Base-by-base conservation (phyloP, 2,329 filamentous ascomycete genomes). In the Pseudopyrenochaeta lycopersici region DNA sequence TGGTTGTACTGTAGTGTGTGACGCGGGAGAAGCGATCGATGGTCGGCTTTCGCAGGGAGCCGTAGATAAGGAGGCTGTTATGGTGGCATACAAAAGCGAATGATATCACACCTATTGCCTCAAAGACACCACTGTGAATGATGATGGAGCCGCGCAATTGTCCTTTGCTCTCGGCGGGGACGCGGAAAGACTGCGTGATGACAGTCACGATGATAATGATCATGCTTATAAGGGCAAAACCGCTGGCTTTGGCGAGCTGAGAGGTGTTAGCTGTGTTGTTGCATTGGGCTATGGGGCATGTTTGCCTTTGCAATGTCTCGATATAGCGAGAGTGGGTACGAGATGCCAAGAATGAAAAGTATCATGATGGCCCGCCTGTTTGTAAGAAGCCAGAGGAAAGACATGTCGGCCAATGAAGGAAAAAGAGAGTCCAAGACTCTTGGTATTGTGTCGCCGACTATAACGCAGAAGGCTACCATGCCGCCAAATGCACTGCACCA, bases 391-490 rank as follows among this genome's bases (percentile, higher is more conserved):
- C 92, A 91, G 15, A 98, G 76, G 18, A 97, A 90, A 0, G 91
- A 87, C 73, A 90, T 87, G 27, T 87, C 81, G 33, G 80, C 78
- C 54, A 98, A 73, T 2, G 85, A 85, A 0, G 95, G 93, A 80
- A 94, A 97, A 4, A 97, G 76, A 4, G 93, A 91, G 42, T 83
- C 79, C 68, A 98, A 76, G 42, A 99, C 95, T 74, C 93, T 91
- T 3, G 95, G 95, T 71, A 99, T 97, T 1, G 91, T 93, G 75
- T 99, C 95, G 54, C 95, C 95, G 9, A 99, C 90, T 69, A 99
- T 97, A 68, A 99, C 92, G 63, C 93, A 95, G 76, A 98, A 99
- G 12, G 95, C 95, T 50, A 99, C 87, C 95, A 99, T 99, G 61
- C 95, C 95, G 51, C 95, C 95, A 80, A 98, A 99, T 2, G 95